These are phyloP conservation scores for Neonectria ditissima DNA, from an alignment of 2,329 filamentous ascomycete genomes.

Conservation along the genomic window DNA sequence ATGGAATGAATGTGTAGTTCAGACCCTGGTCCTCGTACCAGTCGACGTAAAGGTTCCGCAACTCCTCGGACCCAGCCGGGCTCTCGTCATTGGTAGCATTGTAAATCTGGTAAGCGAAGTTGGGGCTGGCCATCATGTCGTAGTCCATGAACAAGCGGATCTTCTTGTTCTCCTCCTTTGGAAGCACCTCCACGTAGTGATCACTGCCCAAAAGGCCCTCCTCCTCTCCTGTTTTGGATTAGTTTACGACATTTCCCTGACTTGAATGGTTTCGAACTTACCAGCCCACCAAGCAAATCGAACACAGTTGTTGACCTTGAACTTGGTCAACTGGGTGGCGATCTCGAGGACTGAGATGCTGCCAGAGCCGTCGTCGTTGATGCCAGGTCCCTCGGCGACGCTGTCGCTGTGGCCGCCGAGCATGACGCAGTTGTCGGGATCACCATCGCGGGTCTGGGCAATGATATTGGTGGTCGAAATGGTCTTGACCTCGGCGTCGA, in stretches of 20 bases:
- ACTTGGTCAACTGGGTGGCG: slow-evolving; percentile 68
- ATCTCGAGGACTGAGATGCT: slow-evolving; percentile 72
- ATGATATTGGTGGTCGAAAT: slow-evolving; percentile 71
- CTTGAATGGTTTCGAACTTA: slow-evolving; percentile 8
- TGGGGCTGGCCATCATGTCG: slow-evolving; percentile 76
- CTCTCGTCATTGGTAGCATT: slow-evolving; percentile 77
- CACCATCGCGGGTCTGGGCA: slow-evolving; percentile 70
- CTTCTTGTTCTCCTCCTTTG: slow-evolving; percentile 69
- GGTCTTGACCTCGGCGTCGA: slow-evolving; percentile 66
- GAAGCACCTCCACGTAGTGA: slow-evolving; percentile 68
- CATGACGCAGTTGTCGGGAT: slow-evolving; percentile 73
- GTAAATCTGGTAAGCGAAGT: slow-evolving; percentile 77
- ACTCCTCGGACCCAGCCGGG: slow-evolving; percentile 77
- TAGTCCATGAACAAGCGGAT: slow-evolving; percentile 77
- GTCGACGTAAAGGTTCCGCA: slow-evolving; percentile 74
- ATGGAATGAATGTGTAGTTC: slow-evolving; percentile 77
- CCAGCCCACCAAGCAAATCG: slow-evolving; percentile 75
- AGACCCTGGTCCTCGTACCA: slow-evolving; percentile 73
- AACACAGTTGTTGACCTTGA: slow-evolving; percentile 72
- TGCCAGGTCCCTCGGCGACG: slow-evolving; percentile 74
- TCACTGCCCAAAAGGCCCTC: slow-evolving; percentile 73
- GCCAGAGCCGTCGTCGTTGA: slow-evolving; percentile 83
- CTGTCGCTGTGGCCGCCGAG: slow-evolving; percentile 74
- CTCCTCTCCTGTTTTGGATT: slow-evolving; percentile 63
- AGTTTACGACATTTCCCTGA: background rate